Conservation (phyloP, 139 green algal genomes). For the Bryopsis sp. region DNA sequence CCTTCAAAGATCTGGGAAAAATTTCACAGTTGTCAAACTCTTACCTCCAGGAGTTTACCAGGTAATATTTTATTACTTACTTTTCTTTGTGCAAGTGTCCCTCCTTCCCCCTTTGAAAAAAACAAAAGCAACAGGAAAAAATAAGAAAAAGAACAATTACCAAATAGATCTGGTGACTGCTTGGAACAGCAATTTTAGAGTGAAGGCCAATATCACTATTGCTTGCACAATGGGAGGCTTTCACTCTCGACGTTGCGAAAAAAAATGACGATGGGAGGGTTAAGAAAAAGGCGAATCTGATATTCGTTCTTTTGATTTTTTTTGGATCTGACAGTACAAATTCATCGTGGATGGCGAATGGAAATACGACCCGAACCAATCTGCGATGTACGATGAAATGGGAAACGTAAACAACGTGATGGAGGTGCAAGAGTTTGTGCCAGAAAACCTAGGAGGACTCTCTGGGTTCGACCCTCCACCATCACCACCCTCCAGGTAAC, state of each 20-base stretch:
- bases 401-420: slow-evolving; percentile 99
- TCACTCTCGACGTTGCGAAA: neutral
- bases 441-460: slow-evolving; percentile 89
- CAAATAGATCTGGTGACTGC: too few relatives aligned
- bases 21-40: slow-evolving; percentile 95
- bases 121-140: too few relatives aligned
- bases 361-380: slow-evolving; percentile 92
- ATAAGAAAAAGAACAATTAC: too few relatives aligned
- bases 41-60: slow-evolving; percentile 90
- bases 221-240: neutral
- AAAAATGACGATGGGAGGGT: too few relatives aligned
- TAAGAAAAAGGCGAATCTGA: too few relatives aligned
- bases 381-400: slow-evolving; percentile 92
- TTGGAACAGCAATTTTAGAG: too few relatives aligned
- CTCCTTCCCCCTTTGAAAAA: too few relatives aligned
- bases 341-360: slow-evolving; percentile 97
- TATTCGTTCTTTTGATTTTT: neutral
- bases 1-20: slow-evolving; percentile 77
- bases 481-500: slow-evolving; percentile 61
- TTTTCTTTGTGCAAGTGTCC: too few relatives aligned
- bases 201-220: neutral
- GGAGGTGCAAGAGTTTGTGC: slow-evolving; percentile 92
- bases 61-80: too few relatives aligned
- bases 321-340: slow-evolving; percentile 66
- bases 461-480: slow-evolving; percentile 84